Percentiles rank a stretch among this genome's conserved stretches.
Evolutionary conservation across 164 flowering plant genomes (phyloP).

Genomic region (Akebia trifoliata): DNA sequence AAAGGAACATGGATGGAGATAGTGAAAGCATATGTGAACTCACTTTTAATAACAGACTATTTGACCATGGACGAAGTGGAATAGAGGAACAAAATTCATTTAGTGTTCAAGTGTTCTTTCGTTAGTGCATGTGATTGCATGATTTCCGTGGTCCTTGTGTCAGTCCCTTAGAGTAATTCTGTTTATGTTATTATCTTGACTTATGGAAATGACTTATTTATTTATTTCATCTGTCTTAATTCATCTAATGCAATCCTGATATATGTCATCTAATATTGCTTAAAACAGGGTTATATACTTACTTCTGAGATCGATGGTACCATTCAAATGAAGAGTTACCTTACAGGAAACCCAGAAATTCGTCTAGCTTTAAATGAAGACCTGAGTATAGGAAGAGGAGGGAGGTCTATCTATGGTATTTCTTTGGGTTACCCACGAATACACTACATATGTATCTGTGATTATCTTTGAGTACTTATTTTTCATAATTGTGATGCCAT

Average conservation of each 20-base stretch:
- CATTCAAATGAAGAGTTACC: constrained; percentile 98
- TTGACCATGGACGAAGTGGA: too few relatives aligned
- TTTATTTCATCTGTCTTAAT: background rate
- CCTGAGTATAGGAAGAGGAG: constrained; percentile 70
- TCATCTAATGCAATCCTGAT: background rate
- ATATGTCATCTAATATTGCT: constrained; percentile 13
- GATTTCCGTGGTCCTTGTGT: too few relatives aligned
- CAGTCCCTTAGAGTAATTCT: background rate
- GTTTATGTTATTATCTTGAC: background rate
- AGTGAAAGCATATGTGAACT: too few relatives aligned
- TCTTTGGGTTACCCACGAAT: constrained; percentile 4
- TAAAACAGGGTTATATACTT: constrained; percentile 81
- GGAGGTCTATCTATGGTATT: constrained; percentile 68
- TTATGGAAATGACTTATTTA: too few relatives aligned
- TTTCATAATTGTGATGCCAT: background rate
- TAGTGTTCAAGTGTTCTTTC: too few relatives aligned
- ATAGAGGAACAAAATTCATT: too few relatives aligned
- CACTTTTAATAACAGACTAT: too few relatives aligned
- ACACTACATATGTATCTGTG: background rate
- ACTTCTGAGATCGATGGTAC: constrained; percentile 99
- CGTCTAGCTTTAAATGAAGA: constrained; percentile 90
- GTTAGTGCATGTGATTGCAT: too few relatives aligned
- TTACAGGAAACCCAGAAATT: constrained; percentile 91
- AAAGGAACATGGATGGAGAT: too few relatives aligned
- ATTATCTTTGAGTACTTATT: constrained; percentile 5